Conservation (phyloP, 257 asterid species). For the Verbena officinalis region DNA sequence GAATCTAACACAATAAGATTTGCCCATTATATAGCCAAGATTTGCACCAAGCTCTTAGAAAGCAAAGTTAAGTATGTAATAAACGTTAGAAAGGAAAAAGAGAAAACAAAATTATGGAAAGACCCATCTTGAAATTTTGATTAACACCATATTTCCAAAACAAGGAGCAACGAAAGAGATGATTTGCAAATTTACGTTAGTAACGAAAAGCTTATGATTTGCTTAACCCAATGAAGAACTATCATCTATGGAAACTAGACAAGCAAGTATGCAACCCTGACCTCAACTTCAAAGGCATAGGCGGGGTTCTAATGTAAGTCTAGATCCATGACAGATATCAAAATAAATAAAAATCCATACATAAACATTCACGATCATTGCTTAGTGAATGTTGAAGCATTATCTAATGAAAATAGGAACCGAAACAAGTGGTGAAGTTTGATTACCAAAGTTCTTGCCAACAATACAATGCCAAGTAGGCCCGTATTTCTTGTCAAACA, state of each 20-base stretch:
- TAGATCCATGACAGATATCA: conserved; percentile 29
- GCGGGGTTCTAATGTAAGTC: conserved; percentile 9
- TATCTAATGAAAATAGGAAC: conserved; percentile 5
- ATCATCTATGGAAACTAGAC: no score
- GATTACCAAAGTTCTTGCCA: conserved; percentile 94
- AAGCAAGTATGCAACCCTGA: no score
- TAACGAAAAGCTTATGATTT: not conserved
- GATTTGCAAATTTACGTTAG: not conserved
- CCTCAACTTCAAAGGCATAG: conserved; percentile 2
- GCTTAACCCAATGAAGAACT: not conserved
- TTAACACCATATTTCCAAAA: not conserved
- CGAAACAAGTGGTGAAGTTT: not conserved
- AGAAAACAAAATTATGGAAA: not conserved
- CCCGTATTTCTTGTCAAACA: conserved; percentile 88
- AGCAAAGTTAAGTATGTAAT: not conserved
- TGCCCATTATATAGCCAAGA: conserved; percentile 2
- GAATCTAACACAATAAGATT: not conserved
- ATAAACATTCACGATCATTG: not conserved
- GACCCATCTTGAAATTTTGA: not conserved
- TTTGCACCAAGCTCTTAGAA: conserved; percentile 11
- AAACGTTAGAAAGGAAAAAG: not conserved
- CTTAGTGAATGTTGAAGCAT: conserved; percentile 9
- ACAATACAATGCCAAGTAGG: conserved; percentile 99
- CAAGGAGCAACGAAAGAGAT: not conserved
- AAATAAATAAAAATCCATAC: no score